phyloP scores from a whole-genome alignment of 257 asterid genomes.

The Gardenia jasminoides region DNA sequence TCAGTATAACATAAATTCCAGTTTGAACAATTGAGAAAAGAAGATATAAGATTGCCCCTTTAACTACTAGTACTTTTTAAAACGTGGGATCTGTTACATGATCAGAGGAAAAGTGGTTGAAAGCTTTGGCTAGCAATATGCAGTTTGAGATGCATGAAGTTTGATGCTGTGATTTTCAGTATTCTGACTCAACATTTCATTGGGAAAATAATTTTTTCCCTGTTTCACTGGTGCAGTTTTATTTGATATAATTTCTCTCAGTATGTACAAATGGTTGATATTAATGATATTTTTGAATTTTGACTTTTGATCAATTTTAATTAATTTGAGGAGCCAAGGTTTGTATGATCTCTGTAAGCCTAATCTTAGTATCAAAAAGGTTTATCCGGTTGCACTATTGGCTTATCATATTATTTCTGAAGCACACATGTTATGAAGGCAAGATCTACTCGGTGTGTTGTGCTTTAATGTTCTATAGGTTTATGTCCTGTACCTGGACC shows the following conservation, averaged over 20 bases:
- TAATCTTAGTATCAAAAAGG: not conserved
- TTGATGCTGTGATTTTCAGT: not conserved
- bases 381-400: not conserved
- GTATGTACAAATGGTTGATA: not conserved
- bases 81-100: not conserved
- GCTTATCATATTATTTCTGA: not conserved
- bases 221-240: not conserved
- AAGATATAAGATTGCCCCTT: not conserved
- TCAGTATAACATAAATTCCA: not conserved
- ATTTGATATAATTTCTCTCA: not conserved
- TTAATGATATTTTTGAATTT: too few species aligned
- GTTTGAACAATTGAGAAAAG: not conserved
- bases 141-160: not conserved
- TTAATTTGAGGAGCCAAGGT: not conserved
- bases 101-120: not conserved
- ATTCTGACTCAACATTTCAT: not conserved
- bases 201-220: not conserved
- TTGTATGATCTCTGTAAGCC: not conserved
- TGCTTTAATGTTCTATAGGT: not conserved
- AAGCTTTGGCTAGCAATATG: not conserved
- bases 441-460: too few species aligned
- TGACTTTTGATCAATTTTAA: not conserved
- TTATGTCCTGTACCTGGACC: not conserved
- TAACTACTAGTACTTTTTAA: not conserved
- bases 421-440: not conserved